Percentiles rank a stretch among this genome's conserved stretches.
These are phyloP conservation scores for Candida qinlingensis DNA, from an alignment of 805 yeast genomes.

Conservation along the genomic window DNA sequence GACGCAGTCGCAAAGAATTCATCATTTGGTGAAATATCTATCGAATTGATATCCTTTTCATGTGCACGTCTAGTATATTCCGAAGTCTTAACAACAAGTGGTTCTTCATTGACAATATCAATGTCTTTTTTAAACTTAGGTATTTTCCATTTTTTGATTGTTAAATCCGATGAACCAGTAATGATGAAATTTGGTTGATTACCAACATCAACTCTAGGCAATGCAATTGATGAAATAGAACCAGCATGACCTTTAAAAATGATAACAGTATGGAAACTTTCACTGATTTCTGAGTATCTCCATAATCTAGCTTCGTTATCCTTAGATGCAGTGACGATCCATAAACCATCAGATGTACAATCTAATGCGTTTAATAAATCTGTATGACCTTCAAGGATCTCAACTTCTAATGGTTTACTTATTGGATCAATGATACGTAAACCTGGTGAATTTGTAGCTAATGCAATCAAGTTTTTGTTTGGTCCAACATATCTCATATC, in stretches of 20 bases:
- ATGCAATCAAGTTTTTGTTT: constrained; percentile 48
- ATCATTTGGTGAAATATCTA: constrained; percentile 90
- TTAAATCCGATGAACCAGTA: constrained; percentile 88
- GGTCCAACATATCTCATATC: constrained; percentile 81
- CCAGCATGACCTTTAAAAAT: constrained; percentile 83
- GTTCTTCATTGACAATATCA: constrained; percentile 12
- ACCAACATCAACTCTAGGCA: constrained; percentile 39
- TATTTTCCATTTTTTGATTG: constrained; percentile 81
- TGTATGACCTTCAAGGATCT: constrained; percentile 71
- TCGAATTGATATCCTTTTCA: constrained; percentile 88
- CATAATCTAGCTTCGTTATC: constrained; percentile 84
- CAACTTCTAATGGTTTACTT: constrained; percentile 53
- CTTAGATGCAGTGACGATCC: constrained; percentile 92
- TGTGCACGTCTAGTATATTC: constrained; percentile 94
- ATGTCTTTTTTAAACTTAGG: constrained; percentile 55
- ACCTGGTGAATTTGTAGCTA: constrained; percentile 93
- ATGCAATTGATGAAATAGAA: constrained; percentile 74
- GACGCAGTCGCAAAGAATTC: constrained; percentile 88
- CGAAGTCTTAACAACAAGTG: constrained; percentile 47
- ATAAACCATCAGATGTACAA: constrained; percentile 69
- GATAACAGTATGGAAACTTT: constrained; percentile 43
- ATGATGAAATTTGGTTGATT: constrained; percentile 59
- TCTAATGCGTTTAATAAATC: constrained; percentile 83
- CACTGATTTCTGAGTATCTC: constrained; percentile 48
- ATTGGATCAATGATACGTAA: constrained; percentile 66